These are phyloP conservation scores for Schwanniomyces vanrijiae DNA, from an alignment of 805 yeast genomes.

Conservation along the genomic window DNA sequence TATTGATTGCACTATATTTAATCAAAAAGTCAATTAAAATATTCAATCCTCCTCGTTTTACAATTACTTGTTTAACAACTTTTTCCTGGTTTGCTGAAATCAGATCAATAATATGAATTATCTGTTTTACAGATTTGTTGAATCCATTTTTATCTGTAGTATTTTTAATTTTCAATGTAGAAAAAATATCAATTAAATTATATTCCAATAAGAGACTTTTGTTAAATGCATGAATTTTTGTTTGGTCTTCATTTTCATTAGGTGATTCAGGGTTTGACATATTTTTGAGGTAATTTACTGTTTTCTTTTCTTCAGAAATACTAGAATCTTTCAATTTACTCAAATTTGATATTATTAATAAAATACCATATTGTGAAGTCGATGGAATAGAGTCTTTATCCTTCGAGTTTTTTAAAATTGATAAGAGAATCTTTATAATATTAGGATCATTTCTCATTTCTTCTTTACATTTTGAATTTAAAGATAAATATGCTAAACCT, in stretches of 20 bases:
- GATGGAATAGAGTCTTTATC: constrained; percentile 4
- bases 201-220: constrained; percentile 24
- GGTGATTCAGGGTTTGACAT: constrained; percentile 31
- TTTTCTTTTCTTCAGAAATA: constrained; percentile 26
- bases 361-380: constrained; percentile 39
- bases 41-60: constrained; percentile 47
- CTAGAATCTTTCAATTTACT: constrained; percentile 28
- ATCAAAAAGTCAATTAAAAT: constrained; percentile 40
- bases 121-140: constrained; percentile 16
- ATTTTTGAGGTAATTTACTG: constrained; percentile 36
- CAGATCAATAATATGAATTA: constrained; percentile 35
- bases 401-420: constrained; percentile 2
- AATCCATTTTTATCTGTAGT: constrained; percentile 8
- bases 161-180: constrained; percentile 18
- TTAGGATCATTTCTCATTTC: constrained; percentile 35
- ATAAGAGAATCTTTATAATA: constrained; percentile 22
- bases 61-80: constrained; percentile 32
- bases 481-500: constrained; percentile 50
- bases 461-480: constrained; percentile 32
- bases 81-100: constrained; percentile 28
- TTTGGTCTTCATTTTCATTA: constrained; percentile 18
- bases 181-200: constrained; percentile 16
- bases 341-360: constrained; percentile 42
- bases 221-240: constrained; percentile 31
- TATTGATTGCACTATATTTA: constrained; percentile 24